Evolutionary conservation across 139 green algal genomes (phyloP), one percentile per base, ranked within the genome.

Genomic region (Auxenochlorella protothecoides): DNA sequence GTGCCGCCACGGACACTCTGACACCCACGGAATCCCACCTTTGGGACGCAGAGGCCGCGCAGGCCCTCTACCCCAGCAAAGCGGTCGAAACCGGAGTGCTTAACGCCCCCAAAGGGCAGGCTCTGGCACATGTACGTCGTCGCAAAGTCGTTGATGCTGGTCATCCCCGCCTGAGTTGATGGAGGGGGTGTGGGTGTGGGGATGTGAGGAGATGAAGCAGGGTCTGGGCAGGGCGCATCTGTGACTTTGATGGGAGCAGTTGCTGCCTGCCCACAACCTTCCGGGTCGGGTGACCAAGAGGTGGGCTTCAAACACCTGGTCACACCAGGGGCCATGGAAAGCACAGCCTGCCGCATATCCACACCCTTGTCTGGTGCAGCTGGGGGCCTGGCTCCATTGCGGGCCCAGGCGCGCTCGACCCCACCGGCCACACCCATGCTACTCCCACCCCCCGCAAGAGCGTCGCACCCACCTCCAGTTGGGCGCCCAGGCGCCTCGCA

Each of bases 91-190:
- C 94, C 94, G 57, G 78, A 90, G 59, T 95, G 83, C 84, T 97
- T 97, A 52, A 99, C 92, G 51, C 94, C 94, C 51, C 94, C 94
- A 87, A 99, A 99, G 3, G 94, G 94, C 82, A 99, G 88, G 3
- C 85, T 92, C 85, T 98, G 94, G 83, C 88, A 94, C 93, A 99
- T 96, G 83, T 98, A 98, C 59, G 92, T 97, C 15, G 87, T 88
- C 57, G 82, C 87, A 75, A 98, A 98, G 83, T 99, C 94, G 75
- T 99, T 99, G 78, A 97, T 91, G 76, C 79, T 84, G 11, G 79
- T 87, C 92, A 97, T 97, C 78, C 93, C 93, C 5, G 87, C 89
- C 68, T 90, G 74, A 61, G 53, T 61, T 12, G 53, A 7, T 5
- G 51, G 9, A 3, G 13, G 59, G 4, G 53, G 51, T 15, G 57